These are phyloP conservation scores for Dryas alaskensis DNA, from an alignment of 306 rosid species.

Conservation along the genomic window DNA sequence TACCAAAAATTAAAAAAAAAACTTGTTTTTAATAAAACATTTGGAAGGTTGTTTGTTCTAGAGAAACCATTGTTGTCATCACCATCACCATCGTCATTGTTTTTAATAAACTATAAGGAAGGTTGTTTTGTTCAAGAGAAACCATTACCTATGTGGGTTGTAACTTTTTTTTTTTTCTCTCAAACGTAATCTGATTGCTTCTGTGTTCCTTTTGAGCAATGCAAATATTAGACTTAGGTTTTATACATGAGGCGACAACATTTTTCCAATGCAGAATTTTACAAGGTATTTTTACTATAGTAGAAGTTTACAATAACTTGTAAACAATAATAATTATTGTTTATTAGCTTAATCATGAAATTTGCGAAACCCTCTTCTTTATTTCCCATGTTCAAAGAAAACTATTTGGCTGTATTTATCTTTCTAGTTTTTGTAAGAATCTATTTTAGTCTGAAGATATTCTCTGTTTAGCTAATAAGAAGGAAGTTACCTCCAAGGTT, in stretches of 20 bases:
- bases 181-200: not conserved
- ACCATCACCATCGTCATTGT: too few relatives aligned
- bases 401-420: not conserved
- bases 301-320: not conserved
- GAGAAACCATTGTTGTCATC: too few relatives aligned
- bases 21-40: too few relatives aligned
- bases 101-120: not conserved
- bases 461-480: too few relatives aligned
- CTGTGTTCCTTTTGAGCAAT: not conserved
- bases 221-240: not conserved
- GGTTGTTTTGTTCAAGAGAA: not conserved
- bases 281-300: not conserved
- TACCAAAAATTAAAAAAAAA: too few relatives aligned
- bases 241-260: not conserved
- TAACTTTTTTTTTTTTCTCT: not conserved
- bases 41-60: too few relatives aligned
- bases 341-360: not conserved
- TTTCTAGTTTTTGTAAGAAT: not conserved
- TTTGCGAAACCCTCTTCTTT: not conserved
- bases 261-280: not conserved
- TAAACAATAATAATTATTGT: too few relatives aligned
- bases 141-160: not conserved
- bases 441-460: too few relatives aligned
- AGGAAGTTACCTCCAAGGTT: too few relatives aligned
- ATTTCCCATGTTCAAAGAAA: too few relatives aligned